These are phyloP conservation scores for Meripilus lineatus DNA, from an alignment of 1,284 basidiomycete genomes.

Conservation along the genomic window DNA sequence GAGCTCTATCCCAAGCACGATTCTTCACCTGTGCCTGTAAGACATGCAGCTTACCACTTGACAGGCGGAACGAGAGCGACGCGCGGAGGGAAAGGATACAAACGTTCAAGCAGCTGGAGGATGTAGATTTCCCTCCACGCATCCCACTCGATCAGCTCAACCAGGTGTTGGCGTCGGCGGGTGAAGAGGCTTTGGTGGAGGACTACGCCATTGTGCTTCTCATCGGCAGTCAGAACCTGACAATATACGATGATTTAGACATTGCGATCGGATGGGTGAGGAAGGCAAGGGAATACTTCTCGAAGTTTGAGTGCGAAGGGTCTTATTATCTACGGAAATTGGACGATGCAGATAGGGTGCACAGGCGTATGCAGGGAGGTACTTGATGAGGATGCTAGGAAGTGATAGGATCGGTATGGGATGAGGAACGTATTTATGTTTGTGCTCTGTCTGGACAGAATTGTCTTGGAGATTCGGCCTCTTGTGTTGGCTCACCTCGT, in stretches of 20 bases:
- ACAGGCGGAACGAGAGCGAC: slow-evolving; percentile 1
- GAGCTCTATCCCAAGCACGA: slow-evolving; percentile 1
- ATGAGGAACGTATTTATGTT: too few relatives aligned
- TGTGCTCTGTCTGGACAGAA: too few relatives aligned
- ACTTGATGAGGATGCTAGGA: too few relatives aligned
- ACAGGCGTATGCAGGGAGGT: slow-evolving; percentile 8
- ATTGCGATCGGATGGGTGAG: slow-evolving; percentile 9
- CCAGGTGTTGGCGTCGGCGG: slow-evolving; percentile 3
- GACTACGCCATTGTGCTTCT: slow-evolving; percentile 9
- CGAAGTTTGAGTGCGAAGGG: slow-evolving; percentile 7
- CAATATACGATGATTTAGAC: slow-evolving; percentile 6
- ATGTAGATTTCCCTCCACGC: slow-evolving; percentile 4
- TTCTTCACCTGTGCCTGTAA: slow-evolving; percentile 1
- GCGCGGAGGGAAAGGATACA: neutral
- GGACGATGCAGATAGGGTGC: slow-evolving; percentile 7
- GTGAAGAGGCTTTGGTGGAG: slow-evolving; percentile 6
- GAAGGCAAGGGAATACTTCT: slow-evolving; percentile 6
- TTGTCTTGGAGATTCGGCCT: too few relatives aligned
- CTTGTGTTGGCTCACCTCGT: too few relatives aligned
- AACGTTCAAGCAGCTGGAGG: slow-evolving; percentile 1
- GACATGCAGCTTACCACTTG: neutral
- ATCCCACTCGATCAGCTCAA: slow-evolving; percentile 5
- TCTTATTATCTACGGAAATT: slow-evolving; percentile 2
- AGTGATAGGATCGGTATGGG: too few relatives aligned
- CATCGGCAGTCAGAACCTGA: slow-evolving; percentile 11